phyloP scores from a whole-genome alignment of 352 stramenopile species.

The Aphanomyces euteiches region DNA sequence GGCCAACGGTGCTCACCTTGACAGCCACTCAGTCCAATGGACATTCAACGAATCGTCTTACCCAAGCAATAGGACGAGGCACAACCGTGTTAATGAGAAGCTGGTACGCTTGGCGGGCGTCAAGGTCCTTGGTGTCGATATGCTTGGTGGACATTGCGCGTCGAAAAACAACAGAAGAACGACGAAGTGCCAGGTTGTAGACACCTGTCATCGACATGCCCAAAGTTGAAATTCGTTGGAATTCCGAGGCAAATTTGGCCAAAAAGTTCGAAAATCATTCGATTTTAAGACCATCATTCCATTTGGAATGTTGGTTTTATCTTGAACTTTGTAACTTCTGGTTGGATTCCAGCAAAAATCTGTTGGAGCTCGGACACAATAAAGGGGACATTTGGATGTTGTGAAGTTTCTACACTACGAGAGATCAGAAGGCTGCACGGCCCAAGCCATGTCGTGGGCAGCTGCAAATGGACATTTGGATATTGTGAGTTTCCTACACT shows the following conservation, averaged over 20 bases:
- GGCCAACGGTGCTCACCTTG: conserved; percentile 20
- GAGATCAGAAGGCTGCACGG: conserved; percentile 28
- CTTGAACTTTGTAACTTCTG: too few species aligned
- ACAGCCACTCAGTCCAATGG: neutral
- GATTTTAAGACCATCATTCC: too few species aligned
- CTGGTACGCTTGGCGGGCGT: conserved; percentile 10
- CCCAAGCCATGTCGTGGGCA: conserved; percentile 29
- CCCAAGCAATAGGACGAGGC: conserved; percentile 21
- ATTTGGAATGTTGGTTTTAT: too few species aligned
- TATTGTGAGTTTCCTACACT: conserved; percentile 32
- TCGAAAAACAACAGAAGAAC: too few species aligned
- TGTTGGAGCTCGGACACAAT: too few species aligned
- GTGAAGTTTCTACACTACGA: conserved; percentile 32
- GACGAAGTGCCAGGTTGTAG: too few species aligned
- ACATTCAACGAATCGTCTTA: neutral
- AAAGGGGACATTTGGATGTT: conserved; percentile 31
- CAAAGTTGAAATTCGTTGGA: too few species aligned
- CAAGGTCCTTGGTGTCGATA: conserved; percentile 10
- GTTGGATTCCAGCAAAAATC: too few species aligned
- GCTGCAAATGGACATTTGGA: conserved; percentile 18
- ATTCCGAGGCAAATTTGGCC: too few species aligned
- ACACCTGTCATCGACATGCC: too few species aligned
- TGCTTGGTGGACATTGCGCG: neutral
- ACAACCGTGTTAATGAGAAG: conserved; percentile 17
- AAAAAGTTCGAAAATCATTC: too few species aligned